Conservation (phyloP, 2,329 filamentous ascomycete species). For the Ascochyta viciae-villosae region DNA sequence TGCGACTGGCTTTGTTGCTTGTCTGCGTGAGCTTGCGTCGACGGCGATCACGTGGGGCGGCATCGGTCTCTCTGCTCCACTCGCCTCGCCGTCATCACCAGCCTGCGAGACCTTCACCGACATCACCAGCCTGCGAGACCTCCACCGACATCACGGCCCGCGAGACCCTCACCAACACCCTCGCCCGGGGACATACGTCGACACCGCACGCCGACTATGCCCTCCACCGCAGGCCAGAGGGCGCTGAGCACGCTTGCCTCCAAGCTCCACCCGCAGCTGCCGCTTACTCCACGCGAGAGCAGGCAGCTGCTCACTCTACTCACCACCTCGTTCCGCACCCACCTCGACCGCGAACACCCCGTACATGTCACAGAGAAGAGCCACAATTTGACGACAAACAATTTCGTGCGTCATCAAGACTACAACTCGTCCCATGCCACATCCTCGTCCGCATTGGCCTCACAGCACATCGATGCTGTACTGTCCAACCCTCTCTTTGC, state of each 20-base stretch:
- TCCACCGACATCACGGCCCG: not conserved
- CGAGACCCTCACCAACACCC: not conserved
- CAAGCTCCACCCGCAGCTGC: constrained; percentile 61
- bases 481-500: constrained; percentile 60
- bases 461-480: constrained; percentile 58
- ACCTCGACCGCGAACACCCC: constrained; percentile 67
- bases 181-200: not conserved
- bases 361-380: constrained; percentile 20
- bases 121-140: not conserved
- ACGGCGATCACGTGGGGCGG: not conserved
- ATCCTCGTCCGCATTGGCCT: constrained; percentile 49
- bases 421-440: constrained; percentile 14
- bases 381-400: not conserved
- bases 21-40: not conserved
- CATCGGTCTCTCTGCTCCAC: not conserved
- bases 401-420: constrained; percentile 8
- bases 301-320: constrained; percentile 66
- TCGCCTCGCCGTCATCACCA: not conserved
- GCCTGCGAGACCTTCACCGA: not conserved
- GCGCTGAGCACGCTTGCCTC: constrained; percentile 54
- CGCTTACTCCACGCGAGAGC: constrained; percentile 64
- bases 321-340: constrained; percentile 68
- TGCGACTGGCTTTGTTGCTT: not conserved
- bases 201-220: constrained; percentile 53
- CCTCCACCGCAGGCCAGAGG: constrained; percentile 53